These are phyloP conservation scores for Tetramitus jugosus DNA, from an alignment of 208 protist species.

Conservation along the genomic window DNA sequence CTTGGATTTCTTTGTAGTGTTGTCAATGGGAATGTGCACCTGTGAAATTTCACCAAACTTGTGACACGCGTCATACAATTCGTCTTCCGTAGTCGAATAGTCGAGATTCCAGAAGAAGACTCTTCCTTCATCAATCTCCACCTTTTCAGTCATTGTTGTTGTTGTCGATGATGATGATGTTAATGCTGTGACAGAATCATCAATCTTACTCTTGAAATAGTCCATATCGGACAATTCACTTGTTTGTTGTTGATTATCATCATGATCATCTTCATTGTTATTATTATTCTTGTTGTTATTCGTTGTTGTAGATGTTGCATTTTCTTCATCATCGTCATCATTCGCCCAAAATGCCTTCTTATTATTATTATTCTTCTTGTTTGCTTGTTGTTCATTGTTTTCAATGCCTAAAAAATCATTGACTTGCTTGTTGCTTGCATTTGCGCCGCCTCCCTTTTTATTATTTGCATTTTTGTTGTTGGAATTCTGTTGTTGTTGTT, in stretches of 20 bases:
- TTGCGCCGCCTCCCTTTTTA: too few relatives aligned
- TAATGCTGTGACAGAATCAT: conserved; percentile 20
- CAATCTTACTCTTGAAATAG: neutral
- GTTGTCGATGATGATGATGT: conserved; percentile 6
- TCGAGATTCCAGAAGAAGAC: conserved; percentile 67
- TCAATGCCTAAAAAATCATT: conserved; percentile 1
- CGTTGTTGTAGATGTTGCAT: neutral
- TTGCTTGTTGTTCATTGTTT: neutral
- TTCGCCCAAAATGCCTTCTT: conserved; percentile 10
- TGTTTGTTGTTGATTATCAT: neutral
- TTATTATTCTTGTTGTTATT: conserved; percentile 21
- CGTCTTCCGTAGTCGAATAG: conserved; percentile 54
- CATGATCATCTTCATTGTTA: conserved; percentile 1
- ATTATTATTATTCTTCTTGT: too few relatives aligned
- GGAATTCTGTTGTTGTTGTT: neutral
- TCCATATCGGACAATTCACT: conserved; percentile 19
- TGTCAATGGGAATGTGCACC: conserved; percentile 56
- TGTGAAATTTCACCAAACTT: conserved; percentile 47
- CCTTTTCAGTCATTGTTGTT: too few relatives aligned
- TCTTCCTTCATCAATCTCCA: conserved; percentile 35
- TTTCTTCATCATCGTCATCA: conserved; percentile 1
- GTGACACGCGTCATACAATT: conserved; percentile 49
- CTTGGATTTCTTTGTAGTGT: conserved; percentile 43
- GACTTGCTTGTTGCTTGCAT: neutral
- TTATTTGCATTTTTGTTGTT: conserved; percentile 9